Base-by-base conservation (phyloP, 2,329 filamentous ascomycete genomes). In the Leptographium procerum region DNA sequence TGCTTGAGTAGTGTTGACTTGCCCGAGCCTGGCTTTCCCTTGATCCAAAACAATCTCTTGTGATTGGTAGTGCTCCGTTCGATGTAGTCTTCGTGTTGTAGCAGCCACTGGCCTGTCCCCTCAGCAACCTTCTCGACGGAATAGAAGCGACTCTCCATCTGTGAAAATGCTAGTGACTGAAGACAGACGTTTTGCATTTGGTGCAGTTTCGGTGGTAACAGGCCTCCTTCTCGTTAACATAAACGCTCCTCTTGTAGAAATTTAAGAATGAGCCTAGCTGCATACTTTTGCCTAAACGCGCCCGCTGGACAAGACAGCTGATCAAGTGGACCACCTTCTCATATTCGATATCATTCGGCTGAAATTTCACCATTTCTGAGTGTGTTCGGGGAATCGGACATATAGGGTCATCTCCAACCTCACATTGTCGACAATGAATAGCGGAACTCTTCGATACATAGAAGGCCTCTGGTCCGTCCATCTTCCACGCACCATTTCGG, bases 31-130 rank as follows among this genome's bases (percentile, higher is more conserved):
- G 72, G 71, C 26, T 74, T 71, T 1, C 73, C 73, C 50, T 69
- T 69, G 34, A 75, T 69, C 71, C 70, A 74, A 6, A 74, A 68
- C 0, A 75, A 9, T 1, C 62, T 64, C 14, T 19, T 40, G n/a
- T 31, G 52, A 11, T 53, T n/a, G 26, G 24, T 14, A 6, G 34
- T 24, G 13, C 43, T 9, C 52, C 52, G 45, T 13, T 26, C 11
- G 7, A 24, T n/a, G 54, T 48, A 56, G 16, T 33, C 31, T 8
- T 55, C 22, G 24, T 45, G 52, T n/a, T 31, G 14, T n/a, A 13
- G 19, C 10, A 55, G 1, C 52, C 48, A 54, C 4, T 36, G 13
- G 22, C 52, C 36, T 28, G 52, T 40, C n/a, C 24, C 52, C 13
- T n/a, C 16, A 29, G n/a, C 48, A 26, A 26, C 48, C 13, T 51